A percentile compares a stretch with the other conserved stretches of the same genome.
These are phyloP conservation scores for Colletotrichum tofieldiae DNA, from an alignment of 2,329 filamentous ascomycete species.

Conservation along the genomic window DNA sequence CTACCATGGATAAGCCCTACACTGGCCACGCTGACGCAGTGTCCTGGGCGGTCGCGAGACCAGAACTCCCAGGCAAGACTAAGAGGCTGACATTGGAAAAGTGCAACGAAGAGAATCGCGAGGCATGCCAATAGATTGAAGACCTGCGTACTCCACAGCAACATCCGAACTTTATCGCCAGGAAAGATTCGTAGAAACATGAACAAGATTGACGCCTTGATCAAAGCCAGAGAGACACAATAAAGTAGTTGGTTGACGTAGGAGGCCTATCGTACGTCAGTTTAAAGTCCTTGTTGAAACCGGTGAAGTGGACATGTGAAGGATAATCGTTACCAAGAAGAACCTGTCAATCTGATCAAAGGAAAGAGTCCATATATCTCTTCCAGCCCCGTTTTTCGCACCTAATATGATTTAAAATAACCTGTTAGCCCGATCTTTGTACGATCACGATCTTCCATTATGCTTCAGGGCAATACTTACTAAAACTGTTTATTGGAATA, in stretches of 20 bases:
- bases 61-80: not conserved
- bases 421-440: not conserved
- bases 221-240: constrained; percentile 54
- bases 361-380: not conserved
- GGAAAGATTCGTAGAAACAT: constrained; percentile 57
- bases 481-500: not conserved
- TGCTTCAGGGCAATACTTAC: not conserved
- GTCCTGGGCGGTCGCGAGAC: not conserved
- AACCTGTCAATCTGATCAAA: not conserved
- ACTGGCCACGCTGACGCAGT: not conserved
- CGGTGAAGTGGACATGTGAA: not conserved
- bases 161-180: constrained; percentile 46
- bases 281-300: not conserved
- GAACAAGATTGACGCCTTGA: constrained; percentile 55
- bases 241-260: not conserved
- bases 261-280: not conserved
- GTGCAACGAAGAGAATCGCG: constrained; percentile 51
- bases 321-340: not conserved
- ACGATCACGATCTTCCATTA: rapidly evolving
- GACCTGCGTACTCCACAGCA: constrained; percentile 44
- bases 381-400: not conserved
- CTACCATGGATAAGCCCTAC: not conserved
- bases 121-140: constrained; percentile 22
- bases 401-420: not conserved
- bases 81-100: constrained; percentile 46